phyloP scores from a whole-genome alignment of 2,329 filamentous ascomycete species.

The Conoideocrella luteorostrata region DNA sequence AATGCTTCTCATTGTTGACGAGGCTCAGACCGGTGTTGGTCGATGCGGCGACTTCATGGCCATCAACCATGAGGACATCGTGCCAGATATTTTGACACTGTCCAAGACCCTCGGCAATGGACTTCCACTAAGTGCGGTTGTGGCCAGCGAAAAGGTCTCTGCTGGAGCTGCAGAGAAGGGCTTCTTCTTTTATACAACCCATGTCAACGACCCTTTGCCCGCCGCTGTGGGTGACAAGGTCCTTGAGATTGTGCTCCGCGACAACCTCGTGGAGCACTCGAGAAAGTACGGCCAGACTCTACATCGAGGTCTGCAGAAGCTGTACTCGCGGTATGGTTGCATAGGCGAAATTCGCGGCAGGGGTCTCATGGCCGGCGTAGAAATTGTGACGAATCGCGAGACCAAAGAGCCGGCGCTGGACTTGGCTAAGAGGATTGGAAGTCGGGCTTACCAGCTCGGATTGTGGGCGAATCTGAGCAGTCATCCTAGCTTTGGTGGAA shows the following conservation, averaged over 20 bases:
- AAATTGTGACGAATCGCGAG: conserved; percentile 46
- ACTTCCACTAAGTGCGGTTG: conserved; percentile 50
- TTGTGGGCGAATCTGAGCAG: conserved; percentile 52
- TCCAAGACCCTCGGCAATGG: conserved; percentile 58
- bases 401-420: conserved; percentile 42
- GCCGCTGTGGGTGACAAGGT: conserved; percentile 56
- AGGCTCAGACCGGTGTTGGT: conserved; percentile 55
- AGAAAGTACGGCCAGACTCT: conserved; percentile 37
- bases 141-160: conserved; percentile 49
- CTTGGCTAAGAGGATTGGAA: conserved; percentile 40
- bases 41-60: conserved; percentile 54
- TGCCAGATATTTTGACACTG: conserved; percentile 54
- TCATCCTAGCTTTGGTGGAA: conserved; percentile 47
- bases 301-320: conserved; percentile 36
- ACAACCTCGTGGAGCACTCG: conserved; percentile 43
- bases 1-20: conserved; percentile 57
- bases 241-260: conserved; percentile 52
- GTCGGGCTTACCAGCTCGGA: conserved; percentile 43
- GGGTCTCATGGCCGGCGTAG: conserved; percentile 51
- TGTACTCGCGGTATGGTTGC: conserved; percentile 49
- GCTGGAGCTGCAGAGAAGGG: conserved; percentile 38
- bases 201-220: conserved; percentile 55
- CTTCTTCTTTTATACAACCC: conserved; percentile 55
- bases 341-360: conserved; percentile 56
- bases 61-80: conserved; percentile 45